Evolutionary conservation across 129 eudicot species (phyloP).

Genomic region (Helianthus tuberosus): DNA sequence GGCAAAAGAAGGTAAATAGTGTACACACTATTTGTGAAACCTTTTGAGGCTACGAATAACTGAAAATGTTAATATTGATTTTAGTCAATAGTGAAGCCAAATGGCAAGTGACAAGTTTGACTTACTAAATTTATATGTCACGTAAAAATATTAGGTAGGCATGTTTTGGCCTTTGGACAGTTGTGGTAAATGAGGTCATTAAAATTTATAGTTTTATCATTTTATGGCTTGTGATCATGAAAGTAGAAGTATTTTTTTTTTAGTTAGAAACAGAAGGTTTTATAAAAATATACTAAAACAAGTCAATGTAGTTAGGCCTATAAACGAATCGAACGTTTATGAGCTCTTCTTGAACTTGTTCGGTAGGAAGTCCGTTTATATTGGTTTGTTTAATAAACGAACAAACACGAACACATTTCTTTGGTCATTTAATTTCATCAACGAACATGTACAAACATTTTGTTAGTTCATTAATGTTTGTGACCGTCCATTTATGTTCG

Average conservation of each 20-base stretch:
- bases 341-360: no score
- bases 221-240: constrained; percentile 2
- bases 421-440: no score
- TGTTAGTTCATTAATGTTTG: no score
- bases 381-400: no score
- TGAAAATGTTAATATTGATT: background rate
- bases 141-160: constrained; percentile 16
- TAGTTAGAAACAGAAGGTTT: no score
- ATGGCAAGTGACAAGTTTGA: constrained; percentile 27
- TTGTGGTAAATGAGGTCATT: constrained; percentile 13
- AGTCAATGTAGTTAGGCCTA: background rate
- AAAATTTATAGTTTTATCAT: background rate
- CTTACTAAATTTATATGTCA: constrained; percentile 1
- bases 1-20: background rate
- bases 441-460: no score
- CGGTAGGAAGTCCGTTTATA: no score
- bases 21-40: background rate
- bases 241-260: background rate
- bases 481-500: no score
- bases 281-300: no score
- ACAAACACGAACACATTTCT: no score
- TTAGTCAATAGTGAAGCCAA: constrained; percentile 20
- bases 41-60: background rate
- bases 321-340: no score
- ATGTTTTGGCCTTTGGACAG: constrained; percentile 22